A percentile compares a stretch with the other conserved stretches of the same genome.
Conservation (phyloP, 768 basidiomycete species). For the Chiua virens region DNA sequence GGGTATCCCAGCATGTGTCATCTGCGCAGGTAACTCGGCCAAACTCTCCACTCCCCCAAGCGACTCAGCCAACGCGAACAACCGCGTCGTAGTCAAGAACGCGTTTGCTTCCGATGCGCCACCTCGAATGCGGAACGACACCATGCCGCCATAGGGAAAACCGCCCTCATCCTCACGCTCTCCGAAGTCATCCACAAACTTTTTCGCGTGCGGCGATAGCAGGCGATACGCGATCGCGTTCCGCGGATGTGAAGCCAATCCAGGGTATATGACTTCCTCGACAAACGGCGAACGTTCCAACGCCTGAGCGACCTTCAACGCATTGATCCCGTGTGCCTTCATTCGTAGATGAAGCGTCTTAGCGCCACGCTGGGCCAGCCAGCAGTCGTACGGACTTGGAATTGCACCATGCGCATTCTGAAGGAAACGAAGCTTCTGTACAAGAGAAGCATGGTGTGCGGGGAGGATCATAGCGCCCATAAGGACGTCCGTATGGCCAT, state of each 20-base stretch:
- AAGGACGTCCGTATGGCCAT: slow-evolving; percentile 92
- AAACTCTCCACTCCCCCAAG: slow-evolving; percentile 92
- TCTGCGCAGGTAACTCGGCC: slow-evolving; percentile 81
- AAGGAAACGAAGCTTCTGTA: slow-evolving; percentile 71
- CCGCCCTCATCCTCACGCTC: slow-evolving; percentile 40
- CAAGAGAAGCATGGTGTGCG: slow-evolving; percentile 45
- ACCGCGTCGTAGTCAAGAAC: slow-evolving; percentile 62
- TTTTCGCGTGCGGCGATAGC: slow-evolving; percentile 66
- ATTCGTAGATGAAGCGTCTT: slow-evolving; percentile 91
- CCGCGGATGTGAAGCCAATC: slow-evolving; percentile 64
- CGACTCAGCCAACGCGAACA: slow-evolving; percentile 85
- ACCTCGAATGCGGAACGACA: slow-evolving; percentile 64
- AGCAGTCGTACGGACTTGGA: slow-evolving; percentile 83
- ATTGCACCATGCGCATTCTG: slow-evolving; percentile 88
- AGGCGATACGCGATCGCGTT: slow-evolving; percentile 62
- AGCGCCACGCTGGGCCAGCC: slow-evolving; percentile 85
- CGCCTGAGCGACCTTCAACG: slow-evolving; percentile 67
- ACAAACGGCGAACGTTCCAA: slow-evolving; percentile 59
- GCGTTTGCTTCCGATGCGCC: slow-evolving; percentile 53
- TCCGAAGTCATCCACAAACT: slow-evolving; percentile 52
- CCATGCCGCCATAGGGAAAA: slow-evolving; percentile 91
- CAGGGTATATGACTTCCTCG: slow-evolving; percentile 86
- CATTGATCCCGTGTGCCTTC: slow-evolving; percentile 84
- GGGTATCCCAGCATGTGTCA: slow-evolving; percentile 86
- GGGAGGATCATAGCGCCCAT: slow-evolving; percentile 84